Conservation (phyloP, 2,329 filamentous ascomycete species). For the Penicillium sp. region DNA sequence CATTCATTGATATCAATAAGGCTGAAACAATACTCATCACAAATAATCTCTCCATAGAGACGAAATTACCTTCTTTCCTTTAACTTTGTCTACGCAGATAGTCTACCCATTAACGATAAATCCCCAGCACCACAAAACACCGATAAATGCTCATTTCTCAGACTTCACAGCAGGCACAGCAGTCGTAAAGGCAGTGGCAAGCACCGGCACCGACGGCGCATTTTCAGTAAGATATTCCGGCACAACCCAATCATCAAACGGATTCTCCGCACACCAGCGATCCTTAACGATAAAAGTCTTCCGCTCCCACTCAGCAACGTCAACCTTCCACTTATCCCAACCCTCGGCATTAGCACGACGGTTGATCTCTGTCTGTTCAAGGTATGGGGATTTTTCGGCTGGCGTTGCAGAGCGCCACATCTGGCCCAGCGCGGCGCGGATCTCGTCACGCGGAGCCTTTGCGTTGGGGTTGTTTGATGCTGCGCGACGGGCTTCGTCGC, state of each 20-base stretch:
- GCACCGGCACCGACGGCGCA: slow-evolving; percentile 3
- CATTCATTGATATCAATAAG: slow-evolving; percentile 5
- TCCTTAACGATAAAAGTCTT: slow-evolving; percentile 41
- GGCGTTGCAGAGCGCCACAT: slow-evolving; percentile 82
- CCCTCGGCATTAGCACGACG: slow-evolving; percentile 66
- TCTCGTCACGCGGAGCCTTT: slow-evolving; percentile 68
- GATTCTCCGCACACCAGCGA: slow-evolving; percentile 41
- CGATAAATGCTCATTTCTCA: background rate
- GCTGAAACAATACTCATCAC: slow-evolving; percentile 1
- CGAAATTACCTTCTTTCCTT: background rate
- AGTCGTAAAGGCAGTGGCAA: slow-evolving; percentile 4
- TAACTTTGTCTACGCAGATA: background rate
- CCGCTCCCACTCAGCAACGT: slow-evolving; percentile 55
- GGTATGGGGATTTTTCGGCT: slow-evolving; percentile 73
- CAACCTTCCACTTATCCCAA: slow-evolving; percentile 70
- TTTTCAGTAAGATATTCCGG: slow-evolving; percentile 4
- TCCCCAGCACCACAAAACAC: no score
- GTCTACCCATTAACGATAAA: background rate
- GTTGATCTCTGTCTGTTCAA: slow-evolving; percentile 69
- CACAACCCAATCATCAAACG: slow-evolving; percentile 36
- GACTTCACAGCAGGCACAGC: background rate
- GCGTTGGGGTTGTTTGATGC: slow-evolving; percentile 65
- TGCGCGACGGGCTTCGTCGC: slow-evolving; percentile 66
- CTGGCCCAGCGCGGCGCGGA: slow-evolving; percentile 79
- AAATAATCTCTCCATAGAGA: background rate